These are phyloP conservation scores for Wickerhamiella vanderwaltii DNA, from an alignment of 805 yeast species.

Conservation along the genomic window DNA sequence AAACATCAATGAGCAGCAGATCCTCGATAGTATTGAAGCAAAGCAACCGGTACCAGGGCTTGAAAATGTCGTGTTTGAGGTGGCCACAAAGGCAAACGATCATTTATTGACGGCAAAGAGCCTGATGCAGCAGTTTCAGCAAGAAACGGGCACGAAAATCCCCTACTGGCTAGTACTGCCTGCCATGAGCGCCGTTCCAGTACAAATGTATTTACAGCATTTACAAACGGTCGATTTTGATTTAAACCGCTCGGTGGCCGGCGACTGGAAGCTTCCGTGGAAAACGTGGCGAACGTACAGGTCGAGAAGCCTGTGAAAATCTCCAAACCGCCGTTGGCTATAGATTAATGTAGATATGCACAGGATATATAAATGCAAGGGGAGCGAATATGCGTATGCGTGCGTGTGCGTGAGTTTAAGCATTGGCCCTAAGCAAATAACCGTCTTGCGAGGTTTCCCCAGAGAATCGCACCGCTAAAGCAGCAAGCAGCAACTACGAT, in stretches of 20 bases:
- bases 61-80: conserved; percentile 48
- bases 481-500: conserved; percentile 10
- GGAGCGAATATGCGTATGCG: too few species aligned
- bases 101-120: conserved; percentile 57
- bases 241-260: conserved; percentile 34
- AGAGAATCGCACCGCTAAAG: conserved; percentile 29
- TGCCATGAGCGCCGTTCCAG: conserved; percentile 54
- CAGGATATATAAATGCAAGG: too few species aligned
- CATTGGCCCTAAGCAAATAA: too few species aligned
- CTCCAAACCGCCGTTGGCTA: too few species aligned
- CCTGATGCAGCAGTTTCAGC: conserved; percentile 35
- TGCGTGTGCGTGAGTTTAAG: too few species aligned
- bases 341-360: too few species aligned
- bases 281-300: conserved; percentile 33
- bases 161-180: conserved; percentile 55
- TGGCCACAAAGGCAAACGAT: conserved; percentile 68
- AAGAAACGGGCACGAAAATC: conserved; percentile 28
- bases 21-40: conserved; percentile 35
- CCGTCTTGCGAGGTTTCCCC: conserved; percentile 31
- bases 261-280: conserved; percentile 60
- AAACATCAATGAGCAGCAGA: conserved; percentile 50
- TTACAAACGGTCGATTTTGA: conserved; percentile 58
- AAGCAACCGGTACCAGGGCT: conserved; percentile 18
- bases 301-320: too few species aligned
- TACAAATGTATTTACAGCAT: conserved; percentile 45